A percentile compares a stretch with the other conserved stretches of the same genome.
Evolutionary conservation across 345 rosid genomes (phyloP).

Genomic region (Eutrema yunnanense): DNA sequence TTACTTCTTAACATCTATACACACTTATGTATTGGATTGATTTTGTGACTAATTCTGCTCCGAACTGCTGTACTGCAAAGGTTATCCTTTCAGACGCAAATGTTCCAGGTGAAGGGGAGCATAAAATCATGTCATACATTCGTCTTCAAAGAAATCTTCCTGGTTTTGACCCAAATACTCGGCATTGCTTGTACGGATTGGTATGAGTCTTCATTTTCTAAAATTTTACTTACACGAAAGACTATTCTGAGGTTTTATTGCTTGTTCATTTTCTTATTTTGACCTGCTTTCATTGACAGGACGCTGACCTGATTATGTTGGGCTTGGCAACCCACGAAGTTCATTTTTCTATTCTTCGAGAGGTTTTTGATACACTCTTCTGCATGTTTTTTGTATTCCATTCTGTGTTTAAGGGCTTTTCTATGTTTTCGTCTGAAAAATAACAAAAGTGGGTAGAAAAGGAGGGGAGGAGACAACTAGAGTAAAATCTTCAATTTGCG

Average conservation of each 20-base stretch:
- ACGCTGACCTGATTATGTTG: slow-evolving; percentile 96
- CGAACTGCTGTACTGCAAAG: slow-evolving; percentile 35
- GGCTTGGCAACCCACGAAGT: slow-evolving; percentile 95
- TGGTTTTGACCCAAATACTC: slow-evolving; percentile 74
- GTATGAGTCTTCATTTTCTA: slow-evolving; percentile 42
- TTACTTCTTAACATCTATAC: background rate
- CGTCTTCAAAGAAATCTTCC: slow-evolving; percentile 86
- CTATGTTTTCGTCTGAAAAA: background rate
- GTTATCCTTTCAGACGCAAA: slow-evolving; percentile 92
- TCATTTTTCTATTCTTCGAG: slow-evolving; percentile 95
- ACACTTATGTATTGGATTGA: background rate
- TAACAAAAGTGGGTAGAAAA: background rate
- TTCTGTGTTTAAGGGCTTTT: background rate
- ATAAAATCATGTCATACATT: slow-evolving; percentile 79
- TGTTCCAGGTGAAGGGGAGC: slow-evolving; percentile 97
- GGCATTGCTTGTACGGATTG: slow-evolving; percentile 88
- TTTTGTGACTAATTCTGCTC: slow-evolving; percentile 15
- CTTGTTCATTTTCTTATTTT: slow-evolving; percentile 2
- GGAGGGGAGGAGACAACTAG: background rate
- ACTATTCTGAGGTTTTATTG: background rate
- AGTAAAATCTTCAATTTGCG: background rate
- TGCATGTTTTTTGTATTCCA: background rate
- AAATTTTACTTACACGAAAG: background rate
- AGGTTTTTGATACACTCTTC: slow-evolving; percentile 46
- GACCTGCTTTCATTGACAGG: slow-evolving; percentile 44